phyloP scores from a whole-genome alignment of 345 rosid species.

The Populus tremula region DNA sequence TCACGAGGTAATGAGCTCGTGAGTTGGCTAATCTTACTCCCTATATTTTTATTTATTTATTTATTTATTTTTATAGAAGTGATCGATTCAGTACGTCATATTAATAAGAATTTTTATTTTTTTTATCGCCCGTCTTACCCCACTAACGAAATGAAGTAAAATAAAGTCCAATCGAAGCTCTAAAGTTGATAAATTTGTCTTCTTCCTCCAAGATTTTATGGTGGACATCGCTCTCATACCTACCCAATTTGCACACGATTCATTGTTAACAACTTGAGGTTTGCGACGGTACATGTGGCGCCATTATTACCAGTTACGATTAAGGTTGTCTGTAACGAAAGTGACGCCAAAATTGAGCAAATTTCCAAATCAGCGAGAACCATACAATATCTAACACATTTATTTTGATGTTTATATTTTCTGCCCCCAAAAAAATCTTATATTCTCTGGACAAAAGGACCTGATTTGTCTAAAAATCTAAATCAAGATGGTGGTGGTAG shows the following conservation, averaged over 20 bases:
- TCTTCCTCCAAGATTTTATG: not conserved
- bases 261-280: not conserved
- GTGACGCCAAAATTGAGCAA: not conserved
- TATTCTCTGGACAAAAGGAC: not conserved
- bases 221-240: too few species aligned
- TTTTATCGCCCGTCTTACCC: too few species aligned
- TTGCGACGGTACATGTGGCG: not conserved
- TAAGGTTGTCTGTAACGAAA: not conserved
- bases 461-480: not conserved
- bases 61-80: too few species aligned
- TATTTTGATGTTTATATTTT: not conserved
- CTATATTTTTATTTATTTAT: too few species aligned
- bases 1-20: too few species aligned
- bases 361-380: not conserved
- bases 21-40: too few species aligned
- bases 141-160: not conserved
- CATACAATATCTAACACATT: not conserved
- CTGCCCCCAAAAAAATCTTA: not conserved
- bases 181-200: not conserved
- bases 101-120: too few species aligned
- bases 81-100: too few species aligned
- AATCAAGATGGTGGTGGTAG: too few species aligned
- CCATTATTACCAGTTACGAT: not conserved
- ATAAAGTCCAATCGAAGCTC: not conserved
- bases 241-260: too few species aligned